These are phyloP conservation scores for Neocucurbitaria cava DNA, from an alignment of 2,329 filamentous ascomycete genomes.

Conservation along the genomic window DNA sequence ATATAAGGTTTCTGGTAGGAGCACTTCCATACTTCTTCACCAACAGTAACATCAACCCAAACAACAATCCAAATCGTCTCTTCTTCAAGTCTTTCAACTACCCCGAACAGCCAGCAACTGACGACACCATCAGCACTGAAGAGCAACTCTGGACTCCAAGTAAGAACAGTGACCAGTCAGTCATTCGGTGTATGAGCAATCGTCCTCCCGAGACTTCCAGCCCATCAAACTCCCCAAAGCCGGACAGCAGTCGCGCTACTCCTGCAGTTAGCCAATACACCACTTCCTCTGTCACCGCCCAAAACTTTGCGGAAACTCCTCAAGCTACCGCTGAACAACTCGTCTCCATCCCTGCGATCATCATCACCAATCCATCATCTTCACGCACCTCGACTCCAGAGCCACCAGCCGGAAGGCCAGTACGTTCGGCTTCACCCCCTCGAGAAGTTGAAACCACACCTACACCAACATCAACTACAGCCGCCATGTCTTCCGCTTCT, in stretches of 20 bases:
- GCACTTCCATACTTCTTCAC: slow-evolving; percentile 14
- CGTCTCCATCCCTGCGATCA: slow-evolving; percentile 23
- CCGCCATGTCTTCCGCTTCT: slow-evolving; percentile 42
- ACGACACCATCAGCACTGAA: slow-evolving; percentile 4
- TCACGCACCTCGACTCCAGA: slow-evolving; percentile 10
- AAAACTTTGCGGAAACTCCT: slow-evolving; percentile 24
- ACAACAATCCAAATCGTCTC: slow-evolving; percentile 4
- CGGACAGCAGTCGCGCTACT: slow-evolving; percentile 8
- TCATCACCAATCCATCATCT: slow-evolving; percentile 22
- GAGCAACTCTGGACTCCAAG: not conserved
- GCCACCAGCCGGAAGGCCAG: slow-evolving; percentile 16
- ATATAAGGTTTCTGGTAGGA: slow-evolving; percentile 33
- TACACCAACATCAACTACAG: slow-evolving; percentile 8
- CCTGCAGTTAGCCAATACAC: slow-evolving; percentile 13
- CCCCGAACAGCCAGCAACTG: slow-evolving; percentile 4
- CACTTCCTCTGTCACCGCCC: slow-evolving; percentile 7
- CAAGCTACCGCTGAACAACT: slow-evolving; percentile 30
- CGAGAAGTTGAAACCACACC: slow-evolving; percentile 1
- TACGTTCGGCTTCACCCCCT: slow-evolving; percentile 22
- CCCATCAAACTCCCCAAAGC: slow-evolving; percentile 32
- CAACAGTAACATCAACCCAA: slow-evolving; percentile 11
- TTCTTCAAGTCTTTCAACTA: not conserved
- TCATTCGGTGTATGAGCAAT: slow-evolving; percentile 31
- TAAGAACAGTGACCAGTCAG: slow-evolving; percentile 5
- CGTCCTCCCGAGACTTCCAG: slow-evolving; percentile 23